These are phyloP conservation scores for Thoreauomyces humboldtii DNA, from an alignment of 192 early-diverging fungal genomes.

Conservation along the genomic window DNA sequence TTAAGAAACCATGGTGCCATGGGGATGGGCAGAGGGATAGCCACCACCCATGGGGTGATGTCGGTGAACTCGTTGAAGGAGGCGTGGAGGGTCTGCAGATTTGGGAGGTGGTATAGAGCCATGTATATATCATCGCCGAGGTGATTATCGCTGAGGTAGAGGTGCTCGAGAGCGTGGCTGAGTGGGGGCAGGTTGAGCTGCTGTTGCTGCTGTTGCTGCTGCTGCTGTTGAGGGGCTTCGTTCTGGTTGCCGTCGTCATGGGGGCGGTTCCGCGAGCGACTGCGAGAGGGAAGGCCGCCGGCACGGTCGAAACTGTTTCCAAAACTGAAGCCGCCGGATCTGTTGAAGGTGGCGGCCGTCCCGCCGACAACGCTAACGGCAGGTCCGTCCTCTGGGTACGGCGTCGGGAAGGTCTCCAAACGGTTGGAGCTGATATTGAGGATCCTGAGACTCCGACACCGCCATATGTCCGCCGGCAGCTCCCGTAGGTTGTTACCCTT, in stretches of 20 bases:
- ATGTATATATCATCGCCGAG: conserved; percentile 79
- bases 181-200: conserved; percentile 49
- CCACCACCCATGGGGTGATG: conserved; percentile 70
- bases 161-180: conserved; percentile 49
- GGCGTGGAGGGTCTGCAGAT: conserved; percentile 75
- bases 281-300: neutral
- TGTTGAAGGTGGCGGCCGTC: neutral
- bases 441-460: conserved; percentile 58
- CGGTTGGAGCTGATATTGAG: conserved; percentile 84
- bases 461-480: conserved; percentile 32
- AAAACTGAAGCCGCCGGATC: conserved; percentile 11
- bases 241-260: neutral
- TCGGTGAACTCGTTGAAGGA: conserved; percentile 82
- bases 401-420: conserved; percentile 77
- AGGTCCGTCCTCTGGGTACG: conserved; percentile 39
- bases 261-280: neutral
- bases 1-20: conserved; percentile 53
- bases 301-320: neutral
- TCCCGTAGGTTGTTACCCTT: conserved; percentile 76
- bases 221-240: neutral
- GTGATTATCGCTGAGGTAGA: conserved; percentile 81
- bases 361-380: conserved; percentile 9
- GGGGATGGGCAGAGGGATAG: conserved; percentile 13
- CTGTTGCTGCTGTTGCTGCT: neutral
- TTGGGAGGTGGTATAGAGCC: conserved; percentile 68